phyloP scores from a whole-genome alignment of 2,329 filamentous ascomycete genomes.

The Dactylella cylindrospora region DNA sequence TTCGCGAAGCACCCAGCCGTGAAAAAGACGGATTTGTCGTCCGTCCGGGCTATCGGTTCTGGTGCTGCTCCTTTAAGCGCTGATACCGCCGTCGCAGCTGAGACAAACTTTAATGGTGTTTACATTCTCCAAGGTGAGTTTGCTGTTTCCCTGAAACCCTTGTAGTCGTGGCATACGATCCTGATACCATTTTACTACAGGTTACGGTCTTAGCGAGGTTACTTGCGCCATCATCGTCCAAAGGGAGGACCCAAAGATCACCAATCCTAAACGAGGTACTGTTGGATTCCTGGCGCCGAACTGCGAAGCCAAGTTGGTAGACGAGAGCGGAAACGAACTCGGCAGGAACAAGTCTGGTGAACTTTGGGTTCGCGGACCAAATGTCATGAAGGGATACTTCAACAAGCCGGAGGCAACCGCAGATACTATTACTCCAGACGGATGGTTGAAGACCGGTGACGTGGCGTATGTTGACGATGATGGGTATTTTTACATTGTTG shows the following conservation, averaged over 20 bases:
- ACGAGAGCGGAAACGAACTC: constrained; percentile 59
- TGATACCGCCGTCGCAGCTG: constrained; percentile 62
- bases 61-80: constrained; percentile 69
- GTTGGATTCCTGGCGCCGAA: constrained; percentile 73
- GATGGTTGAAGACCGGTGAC: constrained; percentile 73
- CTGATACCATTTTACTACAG: constrained; percentile 50
- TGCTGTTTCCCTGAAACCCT: constrained; percentile 55
- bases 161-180: not conserved
- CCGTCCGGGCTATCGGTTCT: constrained; percentile 61
- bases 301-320: constrained; percentile 65
- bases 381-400: constrained; percentile 77
- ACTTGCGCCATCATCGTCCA: constrained; percentile 68
- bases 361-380: constrained; percentile 71
- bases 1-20: constrained; percentile 71
- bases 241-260: constrained; percentile 56
- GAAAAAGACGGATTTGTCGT: constrained; percentile 68
- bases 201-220: constrained; percentile 85
- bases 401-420: constrained; percentile 67
- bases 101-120: constrained; percentile 50
- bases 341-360: constrained; percentile 64
- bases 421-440: constrained; percentile 63
- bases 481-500: constrained; percentile 66
- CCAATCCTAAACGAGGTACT: constrained; percentile 52
- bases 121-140: constrained; percentile 46
- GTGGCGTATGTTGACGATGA: constrained; percentile 64